Base-by-base conservation (phyloP, 1,139 yeast species). In the Ogataea hybrid region DNA sequence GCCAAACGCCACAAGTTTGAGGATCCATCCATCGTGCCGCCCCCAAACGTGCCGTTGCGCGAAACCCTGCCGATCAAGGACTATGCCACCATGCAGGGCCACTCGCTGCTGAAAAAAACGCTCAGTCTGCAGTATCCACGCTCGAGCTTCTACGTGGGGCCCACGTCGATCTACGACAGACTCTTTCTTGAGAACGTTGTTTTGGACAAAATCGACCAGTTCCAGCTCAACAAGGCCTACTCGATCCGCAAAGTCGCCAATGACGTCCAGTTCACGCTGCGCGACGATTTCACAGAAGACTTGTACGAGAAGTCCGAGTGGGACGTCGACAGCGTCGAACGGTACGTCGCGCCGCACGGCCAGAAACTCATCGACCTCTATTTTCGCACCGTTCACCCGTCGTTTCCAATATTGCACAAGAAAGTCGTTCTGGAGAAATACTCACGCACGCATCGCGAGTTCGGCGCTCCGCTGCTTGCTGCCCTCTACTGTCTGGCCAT, bases 381-480 rank as follows among this genome's bases (percentile, higher is more conserved):
- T 54, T 84, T 84, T 60, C 69, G 84, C 49, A 75, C 82, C n/a
- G 76, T 84, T 17, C 94, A 84, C 58, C 92, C 92, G 0, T 78
- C 84, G 3, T 82, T 83, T 61, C 94, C 94, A 1, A 81, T 84
- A 14, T 62, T 84, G 42, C 92, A 84, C 58, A 85, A 84, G 54
- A 78, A 80, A 52, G 90, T 84, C 14, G 84, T 84, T 51, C 61
- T 84, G 49, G 92, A 84, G 53, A 84, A 84, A 59, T 84, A 84
- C 56, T 70, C 86, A 0, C 65, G 92, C 44, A 83, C 92, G 1
- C 88, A 83, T 57, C 69, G 88, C 41, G 94, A 84, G 58, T 77
- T 84, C 52, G 79, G 87, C 43, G 89, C 92, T 0, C 89, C 92
- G 0, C 63, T 84, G 38, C 64, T 84, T 34, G 90, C 92, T 1